Evolutionary conservation across 257 asterid genomes (phyloP).

Genomic region (Solanum virginianum): DNA sequence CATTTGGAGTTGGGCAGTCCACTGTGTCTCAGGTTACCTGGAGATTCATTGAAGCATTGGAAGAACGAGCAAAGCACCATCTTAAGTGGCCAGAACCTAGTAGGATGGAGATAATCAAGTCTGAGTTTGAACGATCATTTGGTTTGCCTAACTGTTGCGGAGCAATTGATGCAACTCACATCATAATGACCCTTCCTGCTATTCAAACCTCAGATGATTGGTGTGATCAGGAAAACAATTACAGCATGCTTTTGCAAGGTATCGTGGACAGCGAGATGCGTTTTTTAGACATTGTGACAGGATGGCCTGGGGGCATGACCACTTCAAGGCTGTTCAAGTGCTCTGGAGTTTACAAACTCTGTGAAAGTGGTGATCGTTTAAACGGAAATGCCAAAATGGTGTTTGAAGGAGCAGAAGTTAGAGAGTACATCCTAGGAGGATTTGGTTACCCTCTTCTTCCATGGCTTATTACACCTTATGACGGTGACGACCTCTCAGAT

Average conservation of each 20-base stretch:
- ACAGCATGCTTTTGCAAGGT: slow-evolving; percentile 91
- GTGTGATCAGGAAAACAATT: slow-evolving; percentile 83
- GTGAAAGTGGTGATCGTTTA: slow-evolving; percentile 59
- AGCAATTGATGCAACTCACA: slow-evolving; percentile 80
- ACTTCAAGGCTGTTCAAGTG: slow-evolving; percentile 53
- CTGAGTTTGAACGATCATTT: slow-evolving; percentile 39
- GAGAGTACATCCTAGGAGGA: slow-evolving; percentile 80
- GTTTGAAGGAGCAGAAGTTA: slow-evolving; percentile 28
- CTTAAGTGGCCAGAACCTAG: slow-evolving; percentile 69
- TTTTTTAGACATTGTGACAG: slow-evolving; percentile 74
- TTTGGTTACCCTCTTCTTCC: slow-evolving; percentile 76
- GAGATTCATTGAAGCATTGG: slow-evolving; percentile 91
- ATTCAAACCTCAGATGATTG: slow-evolving; percentile 91
- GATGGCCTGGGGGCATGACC: slow-evolving; percentile 99
- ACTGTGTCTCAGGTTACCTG: slow-evolving; percentile 97
- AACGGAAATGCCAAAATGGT: slow-evolving; percentile 21
- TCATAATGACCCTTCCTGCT: slow-evolving; percentile 90
- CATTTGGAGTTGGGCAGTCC: slow-evolving; percentile 95
- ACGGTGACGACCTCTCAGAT: slow-evolving; percentile 23
- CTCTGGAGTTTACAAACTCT: slow-evolving; percentile 70
- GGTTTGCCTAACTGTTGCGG: slow-evolving; percentile 95
- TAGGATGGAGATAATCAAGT: slow-evolving; percentile 37
- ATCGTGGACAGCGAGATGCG: slow-evolving; percentile 59
- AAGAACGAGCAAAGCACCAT: slow-evolving; percentile 88
- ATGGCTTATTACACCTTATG: slow-evolving; percentile 78